Evolutionary conservation across 805 yeast species (phyloP).

Genomic region (Candida palmyrensis): DNA sequence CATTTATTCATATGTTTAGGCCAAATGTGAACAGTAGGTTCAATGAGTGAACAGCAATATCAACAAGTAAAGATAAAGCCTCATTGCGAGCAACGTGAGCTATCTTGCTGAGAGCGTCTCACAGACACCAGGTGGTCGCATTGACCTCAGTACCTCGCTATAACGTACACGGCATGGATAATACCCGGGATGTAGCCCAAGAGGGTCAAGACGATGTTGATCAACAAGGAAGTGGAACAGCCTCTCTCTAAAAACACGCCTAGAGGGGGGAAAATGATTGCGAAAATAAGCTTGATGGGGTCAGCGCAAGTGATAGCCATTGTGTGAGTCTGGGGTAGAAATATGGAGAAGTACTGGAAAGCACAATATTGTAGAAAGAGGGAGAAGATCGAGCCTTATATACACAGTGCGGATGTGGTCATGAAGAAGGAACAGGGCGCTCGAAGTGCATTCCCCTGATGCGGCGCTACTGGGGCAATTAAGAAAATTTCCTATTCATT

Average conservation of each 20-base stretch:
- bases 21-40: background rate
- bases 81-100: too few relatives aligned
- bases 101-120: background rate
- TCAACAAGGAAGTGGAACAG: constrained; percentile 36
- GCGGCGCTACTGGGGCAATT: too few relatives aligned
- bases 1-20: background rate
- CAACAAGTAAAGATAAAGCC: background rate
- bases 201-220: constrained; percentile 62
- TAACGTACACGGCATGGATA: constrained; percentile 58
- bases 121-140: background rate
- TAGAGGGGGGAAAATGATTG: constrained; percentile 53
- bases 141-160: constrained; percentile 24
- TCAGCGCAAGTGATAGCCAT: constrained; percentile 53
- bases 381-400: too few relatives aligned
- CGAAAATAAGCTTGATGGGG: constrained; percentile 47
- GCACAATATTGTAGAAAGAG: too few relatives aligned
- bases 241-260: constrained; percentile 61
- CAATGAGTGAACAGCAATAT: background rate
- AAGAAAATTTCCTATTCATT: too few relatives aligned
- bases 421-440: too few relatives aligned
- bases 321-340: too few relatives aligned
- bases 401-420: too few relatives aligned
- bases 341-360: too few relatives aligned
- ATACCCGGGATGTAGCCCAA: constrained; percentile 77
- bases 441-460: too few relatives aligned